Percentiles rank a stretch among this genome's conserved stretches.
Conservation (phyloP, 1,284 basidiomycete genomes). For the Cryptococcus jaspeensis region DNA sequence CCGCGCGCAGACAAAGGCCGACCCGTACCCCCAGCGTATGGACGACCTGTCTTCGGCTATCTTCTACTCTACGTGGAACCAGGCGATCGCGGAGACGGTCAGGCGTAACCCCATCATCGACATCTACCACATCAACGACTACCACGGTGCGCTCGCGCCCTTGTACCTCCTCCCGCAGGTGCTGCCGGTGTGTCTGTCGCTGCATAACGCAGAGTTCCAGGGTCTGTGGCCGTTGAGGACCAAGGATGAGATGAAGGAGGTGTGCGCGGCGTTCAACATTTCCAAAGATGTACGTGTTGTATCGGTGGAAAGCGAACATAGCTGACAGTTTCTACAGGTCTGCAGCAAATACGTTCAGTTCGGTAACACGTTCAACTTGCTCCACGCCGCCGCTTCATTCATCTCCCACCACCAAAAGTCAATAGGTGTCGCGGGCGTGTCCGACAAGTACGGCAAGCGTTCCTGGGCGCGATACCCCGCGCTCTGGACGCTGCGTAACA, state of each 20-base stretch:
- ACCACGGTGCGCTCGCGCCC: slow-evolving; percentile 84
- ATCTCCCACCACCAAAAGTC: slow-evolving; percentile 89
- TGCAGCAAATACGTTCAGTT: slow-evolving; percentile 95
- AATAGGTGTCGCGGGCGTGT: slow-evolving; percentile 88
- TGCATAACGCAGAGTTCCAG: slow-evolving; percentile 95
- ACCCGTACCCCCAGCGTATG: slow-evolving; percentile 93
- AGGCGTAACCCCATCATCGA: slow-evolving; percentile 79
- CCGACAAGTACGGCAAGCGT: slow-evolving; percentile 90
- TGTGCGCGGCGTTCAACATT: slow-evolving; percentile 93
- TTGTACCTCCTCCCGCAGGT: slow-evolving; percentile 88
- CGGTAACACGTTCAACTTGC: slow-evolving; percentile 90
- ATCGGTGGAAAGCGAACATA: no score
- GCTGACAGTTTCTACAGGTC: no score
- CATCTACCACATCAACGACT: slow-evolving; percentile 68
- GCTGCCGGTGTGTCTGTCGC: slow-evolving; percentile 81
- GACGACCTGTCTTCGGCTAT: slow-evolving; percentile 91
- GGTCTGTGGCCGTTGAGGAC: slow-evolving; percentile 91
- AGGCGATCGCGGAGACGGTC: slow-evolving; percentile 85
- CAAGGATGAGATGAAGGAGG: slow-evolving; percentile 96
- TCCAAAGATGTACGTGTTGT: slow-evolving; percentile 64
- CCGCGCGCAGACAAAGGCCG: slow-evolving; percentile 88
- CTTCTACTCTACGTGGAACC: slow-evolving; percentile 96
- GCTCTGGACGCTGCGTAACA: slow-evolving; percentile 88
- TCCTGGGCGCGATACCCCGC: slow-evolving; percentile 93
- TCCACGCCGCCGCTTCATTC: slow-evolving; percentile 86